Evolutionary conservation across 2,329 filamentous ascomycete species (phyloP).

Genomic region (Diaporthe helianthi): DNA sequence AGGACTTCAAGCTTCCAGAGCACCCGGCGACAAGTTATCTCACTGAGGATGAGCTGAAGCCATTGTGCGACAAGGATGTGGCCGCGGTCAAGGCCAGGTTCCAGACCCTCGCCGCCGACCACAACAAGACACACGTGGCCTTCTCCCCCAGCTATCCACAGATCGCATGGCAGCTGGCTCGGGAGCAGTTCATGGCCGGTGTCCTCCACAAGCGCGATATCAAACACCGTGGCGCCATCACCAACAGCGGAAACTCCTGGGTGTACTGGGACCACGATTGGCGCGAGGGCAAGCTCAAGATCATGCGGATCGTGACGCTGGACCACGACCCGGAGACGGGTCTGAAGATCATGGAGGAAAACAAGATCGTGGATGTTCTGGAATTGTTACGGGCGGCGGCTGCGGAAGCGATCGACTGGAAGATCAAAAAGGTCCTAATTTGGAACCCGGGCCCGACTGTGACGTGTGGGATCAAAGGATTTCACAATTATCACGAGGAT

Average conservation of each 20-base stretch:
- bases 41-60: constrained; percentile 36
- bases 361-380: constrained; percentile 39
- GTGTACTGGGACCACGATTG: constrained; percentile 48
- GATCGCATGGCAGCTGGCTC: constrained; percentile 44
- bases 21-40: constrained; percentile 39
- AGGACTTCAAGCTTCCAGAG: constrained; percentile 35
- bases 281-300: constrained; percentile 41
- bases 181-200: constrained; percentile 41
- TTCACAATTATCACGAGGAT: constrained; percentile 49
- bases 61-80: constrained; percentile 41
- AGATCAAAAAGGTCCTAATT: constrained; percentile 44
- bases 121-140: constrained; percentile 43
- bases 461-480: constrained; percentile 40
- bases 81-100: constrained; percentile 40
- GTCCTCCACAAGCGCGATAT: constrained; percentile 36
- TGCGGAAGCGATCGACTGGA: constrained; percentile 43
- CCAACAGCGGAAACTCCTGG: constrained; percentile 40
- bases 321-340: constrained; percentile 31
- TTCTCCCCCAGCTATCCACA: constrained; percentile 43
- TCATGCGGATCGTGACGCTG: constrained; percentile 40
- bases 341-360: constrained; percentile 29
- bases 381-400: constrained; percentile 45
- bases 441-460: constrained; percentile 47
- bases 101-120: constrained; percentile 37
- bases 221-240: constrained; percentile 39